Base-by-base conservation (phyloP, 306 rosid species). In the Glycyrrhiza uralensis region DNA sequence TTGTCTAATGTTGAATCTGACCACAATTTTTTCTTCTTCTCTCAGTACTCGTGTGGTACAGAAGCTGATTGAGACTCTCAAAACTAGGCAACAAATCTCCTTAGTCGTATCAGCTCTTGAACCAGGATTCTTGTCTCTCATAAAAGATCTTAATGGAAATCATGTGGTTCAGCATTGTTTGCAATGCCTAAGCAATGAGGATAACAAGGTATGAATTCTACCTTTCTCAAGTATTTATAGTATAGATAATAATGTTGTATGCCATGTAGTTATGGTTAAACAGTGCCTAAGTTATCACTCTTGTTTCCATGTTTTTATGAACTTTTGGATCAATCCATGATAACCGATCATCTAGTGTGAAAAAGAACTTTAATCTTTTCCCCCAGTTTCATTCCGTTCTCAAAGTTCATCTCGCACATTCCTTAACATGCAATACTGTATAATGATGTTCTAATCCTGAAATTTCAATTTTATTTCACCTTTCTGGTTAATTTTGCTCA, bases 31-130 rank as follows among this genome's bases (percentile, higher is more conserved):
- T 22, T 19, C 7, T 7, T 50, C 26, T 75, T 76, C 38, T 67
- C 39, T 35, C 87, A 89, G 96, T 44, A 89, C 92, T 57, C 90
- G 92, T 4, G 92, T 84, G 60, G 84, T 89, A 8, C 92, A 89
- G 74, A 85, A 87, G 81, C 71, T 89, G 64, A 81, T 89, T 24
- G 88, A 89, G 78, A 87, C 90, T 75, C 90, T 89, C 47, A 75
- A 81, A 81, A 85, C 86, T 28, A 77, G 74, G 65, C 86, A 69
- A 36, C 86, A 89, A 77, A 69, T 83, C 75, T 72, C 80, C 29
- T 57, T 85, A 71, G 82, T 83, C 24, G 78, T 81, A 49, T 77
- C 88, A 2, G 88, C 88, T 50, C 87, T 89, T 62, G 88, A 81
- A 75, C 80, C 90, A 12, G 92, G 92, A 42, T 85, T 85, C 79